Percentiles rank a stretch among this genome's conserved stretches.
These are phyloP conservation scores for Psophocarpus tetragonolobus DNA, from an alignment of 306 rosid genomes.

Conservation along the genomic window DNA sequence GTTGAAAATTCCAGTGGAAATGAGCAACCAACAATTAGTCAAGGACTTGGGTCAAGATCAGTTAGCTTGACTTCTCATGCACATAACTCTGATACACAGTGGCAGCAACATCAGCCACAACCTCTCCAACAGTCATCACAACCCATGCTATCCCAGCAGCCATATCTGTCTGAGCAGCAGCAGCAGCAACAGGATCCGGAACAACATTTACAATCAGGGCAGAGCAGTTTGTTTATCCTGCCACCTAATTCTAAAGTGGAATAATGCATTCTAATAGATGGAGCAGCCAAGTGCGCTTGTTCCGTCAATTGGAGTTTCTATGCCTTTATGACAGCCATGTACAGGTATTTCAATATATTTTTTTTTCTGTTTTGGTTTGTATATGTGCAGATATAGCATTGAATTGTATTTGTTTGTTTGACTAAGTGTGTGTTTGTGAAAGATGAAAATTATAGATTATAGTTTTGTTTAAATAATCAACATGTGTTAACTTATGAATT, in stretches of 20 bases:
- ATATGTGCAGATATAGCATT: slow-evolving; percentile 1
- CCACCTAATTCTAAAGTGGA: slow-evolving; percentile 58
- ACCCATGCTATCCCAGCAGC: slow-evolving; percentile 53
- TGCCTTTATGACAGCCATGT: slow-evolving; percentile 60
- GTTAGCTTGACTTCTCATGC: slow-evolving; percentile 58
- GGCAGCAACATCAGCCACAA: slow-evolving; percentile 53
- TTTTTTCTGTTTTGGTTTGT: neutral
- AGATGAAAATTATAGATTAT: too few species aligned
- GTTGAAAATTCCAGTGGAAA: slow-evolving; percentile 50
- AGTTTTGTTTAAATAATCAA: too few species aligned
- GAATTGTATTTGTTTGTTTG: neutral
- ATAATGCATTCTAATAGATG: slow-evolving; percentile 47
- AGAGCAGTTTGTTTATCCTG: slow-evolving; percentile 52
- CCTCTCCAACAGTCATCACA: slow-evolving; percentile 49
- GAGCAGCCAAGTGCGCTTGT: slow-evolving; percentile 43
- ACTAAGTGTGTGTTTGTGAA: too few species aligned
- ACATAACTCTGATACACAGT: slow-evolving; percentile 64
- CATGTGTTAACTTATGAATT: too few species aligned
- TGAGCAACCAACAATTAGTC: slow-evolving; percentile 51
- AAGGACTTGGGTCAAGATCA: slow-evolving; percentile 62
- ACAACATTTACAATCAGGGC: slow-evolving; percentile 58
- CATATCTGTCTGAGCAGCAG: slow-evolving; percentile 44
- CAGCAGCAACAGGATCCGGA: slow-evolving; percentile 38
- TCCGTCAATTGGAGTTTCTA: slow-evolving; percentile 48
- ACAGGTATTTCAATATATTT: slow-evolving; percentile 54